Evolutionary conservation across 345 rosid species (phyloP), one percentile per base, ranked within the genome.

Genomic region (Crucihimalaya himalaica): DNA sequence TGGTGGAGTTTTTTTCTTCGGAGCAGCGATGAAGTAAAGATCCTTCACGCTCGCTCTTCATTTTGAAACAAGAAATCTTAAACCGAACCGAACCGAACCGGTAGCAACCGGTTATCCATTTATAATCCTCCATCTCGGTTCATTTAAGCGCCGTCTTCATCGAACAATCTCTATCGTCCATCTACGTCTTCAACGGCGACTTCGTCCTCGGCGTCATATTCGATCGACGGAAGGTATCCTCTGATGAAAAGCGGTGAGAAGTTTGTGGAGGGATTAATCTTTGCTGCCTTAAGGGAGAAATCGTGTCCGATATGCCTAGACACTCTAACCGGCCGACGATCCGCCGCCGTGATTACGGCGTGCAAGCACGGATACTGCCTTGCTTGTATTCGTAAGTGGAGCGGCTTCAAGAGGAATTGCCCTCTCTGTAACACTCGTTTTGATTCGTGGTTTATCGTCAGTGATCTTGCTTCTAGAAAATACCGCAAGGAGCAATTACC

Each of bases 391-490:
- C 64, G 78, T 2, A 73, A 71, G 37, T 89, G 92, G 92, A 89
- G 96, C 83, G 63, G 80, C 29, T 32, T 88, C 74, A 86, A 84
- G 83, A 83, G 91, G 58, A 82, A 40, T 23, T 87, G 94, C 57
- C 94, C 96, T 62, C 91, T 92, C 76, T 87, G 97, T 80, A 89
- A 84, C 78, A 65, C 78, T n/a, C 43, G 54, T 37, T 86, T 88
- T 72, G 73, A 81, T 78, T 89, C 90, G 0, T 88, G 88, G 89
- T 81, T 84, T 72, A 79, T 67, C 70, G 68, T 66, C 2, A 80
- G 73, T 78, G 71, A 80, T 69, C 59, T 74, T 66, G 77, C 79
- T 6, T 76, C 82, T 20, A 39, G 79, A 13, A 67, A 10, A 5
- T 87, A 82, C 74, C 39, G 59, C 42, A 82, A 61, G 32, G 83